Evolutionary conservation across 2,329 filamentous ascomycete species (phyloP).

Genomic region (Botryotinia convoluta): DNA sequence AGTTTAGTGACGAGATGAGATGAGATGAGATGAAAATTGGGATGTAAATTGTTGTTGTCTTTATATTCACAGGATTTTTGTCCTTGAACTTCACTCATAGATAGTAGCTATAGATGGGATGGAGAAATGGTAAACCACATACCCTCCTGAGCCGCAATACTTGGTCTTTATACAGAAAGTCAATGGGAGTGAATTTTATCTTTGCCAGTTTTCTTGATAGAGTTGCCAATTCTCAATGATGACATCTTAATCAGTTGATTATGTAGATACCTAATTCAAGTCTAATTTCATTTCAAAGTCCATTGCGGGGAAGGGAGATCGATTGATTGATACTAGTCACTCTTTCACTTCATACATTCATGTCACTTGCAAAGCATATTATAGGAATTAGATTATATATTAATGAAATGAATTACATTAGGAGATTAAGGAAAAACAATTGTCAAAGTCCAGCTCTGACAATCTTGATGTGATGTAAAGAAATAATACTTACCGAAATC

Average conservation of each 20-base stretch:
- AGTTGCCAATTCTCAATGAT: neutral
- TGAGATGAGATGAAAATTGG: neutral
- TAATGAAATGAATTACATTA: neutral
- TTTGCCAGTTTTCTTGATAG: neutral
- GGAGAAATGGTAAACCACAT: neutral
- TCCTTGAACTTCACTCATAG: neutral
- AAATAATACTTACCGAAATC: neutral
- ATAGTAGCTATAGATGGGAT: neutral
- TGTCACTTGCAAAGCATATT: neutral
- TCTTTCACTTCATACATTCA: neutral
- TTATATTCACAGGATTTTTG: neutral
- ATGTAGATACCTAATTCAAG: neutral
- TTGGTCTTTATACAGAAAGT: neutral
- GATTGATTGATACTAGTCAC: neutral
- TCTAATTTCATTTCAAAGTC: neutral
- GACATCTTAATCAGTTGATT: neutral
- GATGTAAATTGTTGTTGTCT: too few relatives aligned
- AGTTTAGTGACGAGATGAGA: too few relatives aligned
- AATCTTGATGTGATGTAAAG: neutral
- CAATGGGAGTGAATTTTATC: neutral
- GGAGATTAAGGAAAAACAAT: neutral
- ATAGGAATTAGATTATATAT: neutral
- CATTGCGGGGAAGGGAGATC: neutral
- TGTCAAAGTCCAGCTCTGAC: neutral
- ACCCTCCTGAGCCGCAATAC: neutral